Conservation (phyloP, 768 basidiomycete species). For the Pholiota microspora region DNA sequence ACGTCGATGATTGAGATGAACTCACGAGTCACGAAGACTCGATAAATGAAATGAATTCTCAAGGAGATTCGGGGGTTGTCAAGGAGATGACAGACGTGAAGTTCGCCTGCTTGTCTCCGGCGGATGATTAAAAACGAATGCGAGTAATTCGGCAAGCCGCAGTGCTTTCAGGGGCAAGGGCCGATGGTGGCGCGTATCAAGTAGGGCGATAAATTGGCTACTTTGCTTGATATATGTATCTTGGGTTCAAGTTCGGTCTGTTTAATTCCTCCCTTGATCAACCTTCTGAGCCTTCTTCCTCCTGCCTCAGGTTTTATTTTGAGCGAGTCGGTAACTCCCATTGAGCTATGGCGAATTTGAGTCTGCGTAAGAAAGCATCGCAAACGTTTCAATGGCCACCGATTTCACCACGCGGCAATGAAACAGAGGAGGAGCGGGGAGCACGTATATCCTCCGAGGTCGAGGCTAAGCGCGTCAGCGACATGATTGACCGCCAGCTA, state of each 20-base stretch:
- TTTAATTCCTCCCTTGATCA: not conserved
- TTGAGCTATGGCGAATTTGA: not conserved
- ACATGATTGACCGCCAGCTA: slow-evolving; percentile 54
- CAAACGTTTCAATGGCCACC: slow-evolving; percentile 26
- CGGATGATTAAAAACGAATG: not conserved
- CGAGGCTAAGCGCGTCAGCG: slow-evolving; percentile 51
- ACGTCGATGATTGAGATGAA: not conserved
- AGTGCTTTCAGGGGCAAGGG: slow-evolving; percentile 1
- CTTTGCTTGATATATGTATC: slow-evolving; percentile 19
- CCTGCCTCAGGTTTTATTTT: not conserved
- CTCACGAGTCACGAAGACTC: not conserved
- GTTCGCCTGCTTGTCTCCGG: slow-evolving; percentile 7
- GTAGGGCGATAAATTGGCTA: slow-evolving; percentile 14
- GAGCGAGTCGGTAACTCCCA: too few relatives aligned
- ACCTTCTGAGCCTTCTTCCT: not conserved
- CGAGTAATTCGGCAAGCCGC: slow-evolving; percentile 2
- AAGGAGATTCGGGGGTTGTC: not conserved
- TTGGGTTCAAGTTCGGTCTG: not conserved
- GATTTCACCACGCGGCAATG: slow-evolving; percentile 26
- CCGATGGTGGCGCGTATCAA: slow-evolving; percentile 14
- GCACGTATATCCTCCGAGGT: slow-evolving; percentile 40
- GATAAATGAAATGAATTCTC: not conserved
- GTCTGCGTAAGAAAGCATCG: slow-evolving; percentile 7
- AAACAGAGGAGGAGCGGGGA: slow-evolving; percentile 41
- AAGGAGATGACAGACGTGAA: slow-evolving; percentile 2